phyloP scores from a whole-genome alignment of 164 flowering plant genomes.

The Magnolia changhungtana region DNA sequence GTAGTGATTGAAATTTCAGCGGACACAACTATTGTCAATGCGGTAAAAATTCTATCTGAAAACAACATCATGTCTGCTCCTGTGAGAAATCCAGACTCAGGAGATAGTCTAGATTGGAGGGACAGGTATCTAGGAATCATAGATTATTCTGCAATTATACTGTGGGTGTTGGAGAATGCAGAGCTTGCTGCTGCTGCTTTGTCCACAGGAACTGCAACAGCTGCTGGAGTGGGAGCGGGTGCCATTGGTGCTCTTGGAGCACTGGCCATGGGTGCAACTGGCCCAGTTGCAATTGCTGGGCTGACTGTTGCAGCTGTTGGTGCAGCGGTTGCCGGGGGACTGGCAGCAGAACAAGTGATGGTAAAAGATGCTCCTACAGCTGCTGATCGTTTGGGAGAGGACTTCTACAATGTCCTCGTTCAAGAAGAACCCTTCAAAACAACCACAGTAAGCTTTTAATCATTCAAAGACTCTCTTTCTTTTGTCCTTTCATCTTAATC shows the following conservation, averaged over 20 bases:
- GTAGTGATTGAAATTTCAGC: constrained; percentile 87
- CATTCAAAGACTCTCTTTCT: neutral
- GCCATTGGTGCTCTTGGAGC: constrained; percentile 87
- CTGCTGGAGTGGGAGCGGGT: constrained; percentile 87
- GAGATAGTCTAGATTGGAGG: constrained; percentile 54
- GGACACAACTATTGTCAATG: constrained; percentile 62
- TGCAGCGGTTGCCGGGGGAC: constrained; percentile 86
- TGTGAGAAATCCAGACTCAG: constrained; percentile 56
- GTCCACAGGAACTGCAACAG: constrained; percentile 71
- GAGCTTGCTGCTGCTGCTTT: constrained; percentile 79
- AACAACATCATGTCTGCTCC: constrained; percentile 82
- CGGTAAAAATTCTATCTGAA: constrained; percentile 66
- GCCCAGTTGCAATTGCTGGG: constrained; percentile 87
- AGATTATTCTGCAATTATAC: constrained; percentile 73
- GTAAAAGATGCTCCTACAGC: constrained; percentile 85
- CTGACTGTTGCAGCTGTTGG: constrained; percentile 77
- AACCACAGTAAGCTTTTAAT: constrained; percentile 52
- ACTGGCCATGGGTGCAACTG: constrained; percentile 74
- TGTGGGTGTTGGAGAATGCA: constrained; percentile 91
- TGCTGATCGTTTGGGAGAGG: constrained; percentile 66
- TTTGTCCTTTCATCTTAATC: too few relatives aligned
- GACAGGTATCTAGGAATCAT: constrained; percentile 77
- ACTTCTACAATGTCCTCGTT: constrained; percentile 78
- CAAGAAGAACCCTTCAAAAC: constrained; percentile 95
- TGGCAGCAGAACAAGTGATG: constrained; percentile 57